Conservation (phyloP, 164 flowering plant genomes). For the Warburgia ugandensis region DNA sequence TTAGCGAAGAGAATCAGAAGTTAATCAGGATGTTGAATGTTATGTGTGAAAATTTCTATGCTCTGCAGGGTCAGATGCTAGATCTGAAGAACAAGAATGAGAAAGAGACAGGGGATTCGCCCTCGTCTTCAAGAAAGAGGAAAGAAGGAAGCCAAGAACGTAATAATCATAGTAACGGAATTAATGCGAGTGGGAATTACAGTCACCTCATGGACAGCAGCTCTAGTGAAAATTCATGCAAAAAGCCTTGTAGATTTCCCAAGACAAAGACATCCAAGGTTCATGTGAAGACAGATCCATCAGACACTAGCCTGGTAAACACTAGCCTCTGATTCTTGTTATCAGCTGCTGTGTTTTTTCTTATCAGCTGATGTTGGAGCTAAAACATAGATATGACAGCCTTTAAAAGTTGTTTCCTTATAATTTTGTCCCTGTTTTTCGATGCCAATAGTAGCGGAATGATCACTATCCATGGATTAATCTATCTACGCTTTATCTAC, state of each 20-base stretch:
- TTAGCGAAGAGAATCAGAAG: constrained; percentile 5
- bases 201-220: constrained; percentile 25
- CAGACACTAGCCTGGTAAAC: constrained; percentile 63
- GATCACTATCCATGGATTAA: no score
- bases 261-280: constrained; percentile 39
- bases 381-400: no score
- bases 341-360: no score
- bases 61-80: constrained; percentile 7
- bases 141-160: constrained; percentile 16
- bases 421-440: no score
- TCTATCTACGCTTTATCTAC: no score
- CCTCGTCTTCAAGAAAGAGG: constrained; percentile 27
- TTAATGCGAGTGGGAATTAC: constrained; percentile 3
- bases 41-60: constrained; percentile 5
- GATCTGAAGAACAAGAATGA: constrained; percentile 13
- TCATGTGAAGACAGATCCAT: constrained; percentile 30
- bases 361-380: no score
- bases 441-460: no score
- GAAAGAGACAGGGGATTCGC: constrained; percentile 3
- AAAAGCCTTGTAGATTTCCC: constrained; percentile 26
- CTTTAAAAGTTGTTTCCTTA: no score
- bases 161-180: no score
- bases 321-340: no score
- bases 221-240: constrained; percentile 44
- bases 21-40: constrained; percentile 5